These are phyloP conservation scores for Fusarium sp. DNA, from an alignment of 2,329 filamentous ascomycete genomes.

Conservation along the genomic window DNA sequence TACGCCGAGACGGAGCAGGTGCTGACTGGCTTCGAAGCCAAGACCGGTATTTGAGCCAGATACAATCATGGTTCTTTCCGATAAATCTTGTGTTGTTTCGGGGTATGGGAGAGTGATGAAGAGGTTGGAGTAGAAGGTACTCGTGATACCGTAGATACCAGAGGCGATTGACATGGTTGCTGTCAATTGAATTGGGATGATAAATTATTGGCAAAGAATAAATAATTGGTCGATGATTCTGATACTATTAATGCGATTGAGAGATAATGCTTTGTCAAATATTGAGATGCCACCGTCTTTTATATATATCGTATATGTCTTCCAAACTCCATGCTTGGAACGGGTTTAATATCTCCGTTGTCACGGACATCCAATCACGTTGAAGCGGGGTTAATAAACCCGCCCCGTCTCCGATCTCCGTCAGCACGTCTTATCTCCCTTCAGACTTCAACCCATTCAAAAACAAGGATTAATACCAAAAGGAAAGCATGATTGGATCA, in stretches of 20 bases:
- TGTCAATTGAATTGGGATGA: too few relatives aligned
- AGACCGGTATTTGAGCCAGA: slow-evolving; percentile 56
- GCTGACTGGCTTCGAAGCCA: slow-evolving; percentile 52
- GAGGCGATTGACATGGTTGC: slow-evolving; percentile 23
- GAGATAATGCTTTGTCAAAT: rapidly evolving
- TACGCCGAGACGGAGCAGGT: slow-evolving; percentile 48
- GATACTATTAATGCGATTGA: not conserved
- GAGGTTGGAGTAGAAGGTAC: slow-evolving; percentile 28
- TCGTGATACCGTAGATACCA: slow-evolving; percentile 21
- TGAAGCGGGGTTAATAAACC: slow-evolving; percentile 29
- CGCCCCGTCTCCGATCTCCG: slow-evolving; percentile 10
- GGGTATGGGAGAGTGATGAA: slow-evolving; percentile 41
- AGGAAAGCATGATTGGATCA: not conserved
- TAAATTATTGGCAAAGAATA: not conserved
- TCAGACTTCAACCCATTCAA: rapidly evolving
- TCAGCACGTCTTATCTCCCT: slow-evolving; percentile 18
- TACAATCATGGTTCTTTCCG: slow-evolving; percentile 49
- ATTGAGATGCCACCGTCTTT: rapidly evolving
- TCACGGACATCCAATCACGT: not conserved
- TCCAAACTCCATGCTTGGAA: too few relatives aligned
- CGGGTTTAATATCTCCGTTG: slow-evolving; percentile 33
- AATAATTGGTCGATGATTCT: rapidly evolving
- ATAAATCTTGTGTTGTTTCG: slow-evolving; percentile 28
- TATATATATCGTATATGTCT: not conserved
- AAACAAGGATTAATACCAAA: not conserved